Evolutionary conservation across 2,329 filamentous ascomycete genomes (phyloP).

Genomic region (Paramyrothecium roridum): DNA sequence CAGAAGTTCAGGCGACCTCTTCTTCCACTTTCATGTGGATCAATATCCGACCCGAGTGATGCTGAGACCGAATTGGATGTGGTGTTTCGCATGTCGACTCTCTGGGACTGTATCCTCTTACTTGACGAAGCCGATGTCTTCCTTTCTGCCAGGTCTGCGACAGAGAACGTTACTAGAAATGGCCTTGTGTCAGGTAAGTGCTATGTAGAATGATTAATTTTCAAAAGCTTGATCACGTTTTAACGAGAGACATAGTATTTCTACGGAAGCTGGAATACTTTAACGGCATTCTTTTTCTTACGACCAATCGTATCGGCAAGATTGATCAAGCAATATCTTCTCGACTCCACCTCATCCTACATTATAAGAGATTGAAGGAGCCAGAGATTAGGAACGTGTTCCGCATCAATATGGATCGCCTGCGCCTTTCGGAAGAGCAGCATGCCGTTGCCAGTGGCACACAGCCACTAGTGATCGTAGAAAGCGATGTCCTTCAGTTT

Average conservation of each 20-base stretch:
- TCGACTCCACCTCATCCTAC: constrained; percentile 23
- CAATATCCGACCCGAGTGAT: no score
- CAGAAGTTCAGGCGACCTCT: background rate
- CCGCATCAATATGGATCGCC: background rate
- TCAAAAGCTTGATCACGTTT: background rate
- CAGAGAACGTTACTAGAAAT: background rate
- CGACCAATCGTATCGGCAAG: constrained; percentile 38
- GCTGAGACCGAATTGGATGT: background rate
- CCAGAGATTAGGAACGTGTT: background rate
- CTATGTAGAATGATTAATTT: background rate
- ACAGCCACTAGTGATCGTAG: background rate
- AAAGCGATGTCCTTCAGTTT: background rate
- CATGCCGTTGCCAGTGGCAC: background rate
- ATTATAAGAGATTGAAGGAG: background rate
- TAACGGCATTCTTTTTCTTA: constrained; percentile 36
- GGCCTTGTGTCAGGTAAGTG: background rate
- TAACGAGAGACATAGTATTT: constrained; percentile 23
- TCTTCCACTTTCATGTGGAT: background rate
- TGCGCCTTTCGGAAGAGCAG: background rate
- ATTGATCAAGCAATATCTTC: constrained; percentile 42
- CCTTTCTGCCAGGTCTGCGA: background rate
- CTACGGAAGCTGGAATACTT: constrained; percentile 36
- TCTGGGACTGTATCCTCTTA: background rate
- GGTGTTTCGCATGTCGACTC: background rate
- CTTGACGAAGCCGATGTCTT: background rate